phyloP scores from a whole-genome alignment of 2,329 filamentous ascomycete genomes.

The Colletotrichum sojae region DNA sequence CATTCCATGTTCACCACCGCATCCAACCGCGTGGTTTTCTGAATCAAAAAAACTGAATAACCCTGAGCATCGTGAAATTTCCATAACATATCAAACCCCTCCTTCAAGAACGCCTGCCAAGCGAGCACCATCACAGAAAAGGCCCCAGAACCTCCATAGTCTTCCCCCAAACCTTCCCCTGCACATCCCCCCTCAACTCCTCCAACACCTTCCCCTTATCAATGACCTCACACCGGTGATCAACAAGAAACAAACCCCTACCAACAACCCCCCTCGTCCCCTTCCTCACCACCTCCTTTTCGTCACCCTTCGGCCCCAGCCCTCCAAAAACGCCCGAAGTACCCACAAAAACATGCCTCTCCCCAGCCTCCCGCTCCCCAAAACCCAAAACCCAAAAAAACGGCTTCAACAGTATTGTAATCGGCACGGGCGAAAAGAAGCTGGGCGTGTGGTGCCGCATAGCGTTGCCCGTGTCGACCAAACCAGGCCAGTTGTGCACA shows the following conservation, averaged over 20 bases:
- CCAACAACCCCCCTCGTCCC: constrained; percentile 15
- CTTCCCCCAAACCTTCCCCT: constrained; percentile 37
- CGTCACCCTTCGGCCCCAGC: background rate
- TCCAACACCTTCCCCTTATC: constrained; percentile 9
- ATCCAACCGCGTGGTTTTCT: too few species aligned
- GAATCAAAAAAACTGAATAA: too few species aligned
- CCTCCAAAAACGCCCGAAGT: constrained; percentile 33
- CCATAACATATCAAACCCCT: too few species aligned
- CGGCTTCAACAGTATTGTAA: constrained; percentile 35
- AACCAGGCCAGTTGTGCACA: constrained; percentile 49
- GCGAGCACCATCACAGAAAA: constrained; percentile 27
- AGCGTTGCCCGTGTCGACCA: constrained; percentile 46
- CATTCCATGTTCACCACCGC: too few species aligned
- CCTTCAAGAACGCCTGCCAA: too few species aligned
- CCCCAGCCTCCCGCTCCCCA: constrained; percentile 23
- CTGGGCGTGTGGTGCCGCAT: constrained; percentile 22
- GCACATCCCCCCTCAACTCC: constrained; percentile 22
- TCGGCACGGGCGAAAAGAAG: constrained; percentile 16
- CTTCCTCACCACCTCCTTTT: background rate
- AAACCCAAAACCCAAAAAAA: constrained; percentile 22
- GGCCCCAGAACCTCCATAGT: constrained; percentile 40
- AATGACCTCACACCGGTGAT: constrained; percentile 34
- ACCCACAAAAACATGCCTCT: constrained; percentile 37
- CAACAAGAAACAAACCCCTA: constrained; percentile 29
- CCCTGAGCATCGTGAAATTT: too few species aligned